Conservation (phyloP, 257 asterid species). For the Gardenia jasminoides region DNA sequence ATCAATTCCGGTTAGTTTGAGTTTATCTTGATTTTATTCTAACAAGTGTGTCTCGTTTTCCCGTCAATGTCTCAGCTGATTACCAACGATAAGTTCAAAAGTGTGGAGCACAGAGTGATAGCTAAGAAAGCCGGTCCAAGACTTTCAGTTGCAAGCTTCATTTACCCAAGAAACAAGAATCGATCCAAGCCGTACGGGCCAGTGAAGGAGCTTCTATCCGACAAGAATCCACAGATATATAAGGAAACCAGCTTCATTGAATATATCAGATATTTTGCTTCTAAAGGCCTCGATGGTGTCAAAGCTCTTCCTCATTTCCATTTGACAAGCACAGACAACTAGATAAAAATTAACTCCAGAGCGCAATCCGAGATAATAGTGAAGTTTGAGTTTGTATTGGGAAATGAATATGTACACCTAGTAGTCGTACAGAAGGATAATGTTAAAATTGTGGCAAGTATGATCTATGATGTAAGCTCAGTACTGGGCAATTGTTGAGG, state of each 20-base stretch:
- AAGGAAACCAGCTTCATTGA: slow-evolving; percentile 44
- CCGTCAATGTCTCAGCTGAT: slow-evolving; percentile 33
- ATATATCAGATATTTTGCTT: slow-evolving; percentile 40
- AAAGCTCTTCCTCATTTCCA: slow-evolving; percentile 42
- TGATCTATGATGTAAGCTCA: neutral
- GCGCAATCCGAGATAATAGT: no score
- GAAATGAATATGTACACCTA: neutral
- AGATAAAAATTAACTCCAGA: neutral
- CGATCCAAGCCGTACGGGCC: slow-evolving; percentile 44
- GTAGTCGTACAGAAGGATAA: neutral
- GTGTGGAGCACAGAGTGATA: slow-evolving; percentile 70
- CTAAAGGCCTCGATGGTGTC: slow-evolving; percentile 29
- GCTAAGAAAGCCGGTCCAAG: slow-evolving; percentile 46
- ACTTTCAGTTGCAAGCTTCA: slow-evolving; percentile 60
- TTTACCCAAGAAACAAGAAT: slow-evolving; percentile 44
- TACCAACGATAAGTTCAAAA: slow-evolving; percentile 65
- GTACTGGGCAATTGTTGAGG: neutral
- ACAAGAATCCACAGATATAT: slow-evolving; percentile 42
- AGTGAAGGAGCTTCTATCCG: slow-evolving; percentile 40
- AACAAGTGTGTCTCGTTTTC: neutral
- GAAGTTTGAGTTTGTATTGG: neutral
- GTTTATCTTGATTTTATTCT: neutral
- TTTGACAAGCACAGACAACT: neutral
- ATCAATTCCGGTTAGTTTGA: no score
- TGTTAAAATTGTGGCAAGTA: neutral